Evolutionary conservation across 805 yeast species (phyloP).

Genomic region (Wickerhamiella lipophila): DNA sequence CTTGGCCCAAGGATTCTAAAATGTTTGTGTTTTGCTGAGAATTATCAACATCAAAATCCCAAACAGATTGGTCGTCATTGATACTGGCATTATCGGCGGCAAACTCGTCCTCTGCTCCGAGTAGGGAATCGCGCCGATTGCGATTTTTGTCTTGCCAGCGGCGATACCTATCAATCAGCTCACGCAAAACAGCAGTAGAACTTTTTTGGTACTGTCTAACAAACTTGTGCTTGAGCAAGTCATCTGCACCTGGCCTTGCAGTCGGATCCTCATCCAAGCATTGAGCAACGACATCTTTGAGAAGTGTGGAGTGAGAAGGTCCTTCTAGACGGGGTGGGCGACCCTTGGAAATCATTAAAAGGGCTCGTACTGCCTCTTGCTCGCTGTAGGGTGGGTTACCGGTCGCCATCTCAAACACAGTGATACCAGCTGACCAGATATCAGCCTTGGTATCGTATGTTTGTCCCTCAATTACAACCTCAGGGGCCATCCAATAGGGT

Average conservation of each 20-base stretch:
- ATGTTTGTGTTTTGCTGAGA: not conserved
- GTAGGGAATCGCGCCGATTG: constrained; percentile 33
- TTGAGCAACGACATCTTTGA: constrained; percentile 80
- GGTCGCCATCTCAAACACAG: constrained; percentile 86
- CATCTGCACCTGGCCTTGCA: constrained; percentile 80
- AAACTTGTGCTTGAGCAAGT: constrained; percentile 59
- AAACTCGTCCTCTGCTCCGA: constrained; percentile 17
- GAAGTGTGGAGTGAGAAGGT: constrained; percentile 53
- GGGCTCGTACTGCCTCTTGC: constrained; percentile 86
- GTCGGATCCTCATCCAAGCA: constrained; percentile 90
- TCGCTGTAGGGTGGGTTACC: constrained; percentile 97
- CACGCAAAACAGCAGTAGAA: constrained; percentile 52
- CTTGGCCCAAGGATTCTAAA: constrained; percentile 30
- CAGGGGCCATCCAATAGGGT: constrained; percentile 48
- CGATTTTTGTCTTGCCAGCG: constrained; percentile 47
- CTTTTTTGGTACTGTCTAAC: constrained; percentile 48
- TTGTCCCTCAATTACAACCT: constrained; percentile 35
- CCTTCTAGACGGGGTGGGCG: constrained; percentile 95
- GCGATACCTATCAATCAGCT: constrained; percentile 44
- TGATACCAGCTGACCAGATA: constrained; percentile 94
- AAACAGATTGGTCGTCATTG: constrained; percentile 20
- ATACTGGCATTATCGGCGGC: constrained; percentile 20
- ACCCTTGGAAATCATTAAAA: constrained; percentile 83
- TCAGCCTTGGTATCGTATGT: constrained; percentile 64
- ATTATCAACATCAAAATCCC: constrained; percentile 23